These are phyloP conservation scores for Fusarium sulawesiense DNA, from an alignment of 2,329 filamentous ascomycete species.

Conservation along the genomic window DNA sequence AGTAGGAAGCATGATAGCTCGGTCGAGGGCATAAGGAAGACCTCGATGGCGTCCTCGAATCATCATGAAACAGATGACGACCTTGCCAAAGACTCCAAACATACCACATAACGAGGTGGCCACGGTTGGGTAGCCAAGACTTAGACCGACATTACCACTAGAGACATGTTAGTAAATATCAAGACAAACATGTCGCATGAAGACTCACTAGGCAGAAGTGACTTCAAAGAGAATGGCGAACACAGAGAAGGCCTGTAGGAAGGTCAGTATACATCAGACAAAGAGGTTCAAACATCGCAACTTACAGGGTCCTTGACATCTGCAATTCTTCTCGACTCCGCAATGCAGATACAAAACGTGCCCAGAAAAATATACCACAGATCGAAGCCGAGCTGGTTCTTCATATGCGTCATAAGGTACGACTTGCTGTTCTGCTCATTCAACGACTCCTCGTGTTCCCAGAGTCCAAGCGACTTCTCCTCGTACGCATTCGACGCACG, in stretches of 20 bases:
- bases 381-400: constrained; percentile 54
- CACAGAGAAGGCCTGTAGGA: constrained; percentile 42
- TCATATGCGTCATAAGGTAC: constrained; percentile 50
- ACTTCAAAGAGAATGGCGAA: constrained; percentile 50
- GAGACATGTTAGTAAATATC: accelerated
- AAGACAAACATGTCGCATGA: accelerated
- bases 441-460: constrained; percentile 46
- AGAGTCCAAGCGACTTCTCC: constrained; percentile 70
- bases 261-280: background rate
- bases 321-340: constrained; percentile 39
- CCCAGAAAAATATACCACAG: constrained; percentile 56
- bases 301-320: constrained; percentile 40
- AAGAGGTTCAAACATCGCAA: accelerated
- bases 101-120: constrained; percentile 44
- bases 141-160: constrained; percentile 51
- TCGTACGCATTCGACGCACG: constrained; percentile 70
- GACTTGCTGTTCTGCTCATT: constrained; percentile 43
- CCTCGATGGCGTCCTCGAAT: constrained; percentile 51
- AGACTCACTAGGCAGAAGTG: constrained; percentile 47
- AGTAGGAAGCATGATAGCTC: constrained; percentile 47
- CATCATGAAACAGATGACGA: constrained; percentile 52
- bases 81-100: constrained; percentile 49
- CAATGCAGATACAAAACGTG: constrained; percentile 50
- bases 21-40: constrained; percentile 49
- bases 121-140: constrained; percentile 47